Conservation (phyloP, 2,329 filamentous ascomycete species). For the Magnaporthiopsis rhizophila region DNA sequence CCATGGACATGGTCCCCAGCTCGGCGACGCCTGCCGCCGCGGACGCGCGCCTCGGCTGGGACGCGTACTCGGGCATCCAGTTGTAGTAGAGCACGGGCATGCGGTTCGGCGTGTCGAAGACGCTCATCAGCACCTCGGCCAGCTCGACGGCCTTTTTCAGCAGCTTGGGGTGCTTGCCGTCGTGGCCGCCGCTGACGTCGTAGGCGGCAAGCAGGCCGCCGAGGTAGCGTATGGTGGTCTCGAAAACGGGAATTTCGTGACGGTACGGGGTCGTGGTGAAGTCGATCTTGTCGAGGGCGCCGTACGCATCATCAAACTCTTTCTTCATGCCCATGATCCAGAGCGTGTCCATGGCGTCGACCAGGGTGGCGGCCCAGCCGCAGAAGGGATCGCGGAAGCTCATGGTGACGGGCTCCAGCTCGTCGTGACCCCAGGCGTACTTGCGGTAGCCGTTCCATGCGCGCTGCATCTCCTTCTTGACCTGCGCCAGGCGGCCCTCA, state of each 20-base stretch:
- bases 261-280: constrained; percentile 63
- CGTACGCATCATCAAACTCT: constrained; percentile 72
- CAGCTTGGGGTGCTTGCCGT: constrained; percentile 53
- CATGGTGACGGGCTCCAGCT: constrained; percentile 66
- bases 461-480: constrained; percentile 67
- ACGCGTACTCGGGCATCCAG: constrained; percentile 61
- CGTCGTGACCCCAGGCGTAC: constrained; percentile 79
- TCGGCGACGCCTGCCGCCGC: constrained; percentile 55
- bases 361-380: constrained; percentile 81
- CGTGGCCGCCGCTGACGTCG: constrained; percentile 63
- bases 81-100: constrained; percentile 80
- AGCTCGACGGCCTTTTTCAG: constrained; percentile 73
- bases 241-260: constrained; percentile 76
- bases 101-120: constrained; percentile 87
- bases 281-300: constrained; percentile 65
- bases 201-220: constrained; percentile 81
- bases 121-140: constrained; percentile 70
- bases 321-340: constrained; percentile 78
- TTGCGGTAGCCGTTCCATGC: constrained; percentile 78
- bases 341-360: constrained; percentile 74
- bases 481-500: constrained; percentile 51
- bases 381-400: constrained; percentile 73
- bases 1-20: constrained; percentile 71
- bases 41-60: constrained; percentile 55
- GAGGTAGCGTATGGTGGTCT: constrained; percentile 85